A percentile compares a stretch with the other conserved stretches of the same genome.
Evolutionary conservation across 352 stramenopile species (phyloP).

Genomic region (Stramenopiles sp.): DNA sequence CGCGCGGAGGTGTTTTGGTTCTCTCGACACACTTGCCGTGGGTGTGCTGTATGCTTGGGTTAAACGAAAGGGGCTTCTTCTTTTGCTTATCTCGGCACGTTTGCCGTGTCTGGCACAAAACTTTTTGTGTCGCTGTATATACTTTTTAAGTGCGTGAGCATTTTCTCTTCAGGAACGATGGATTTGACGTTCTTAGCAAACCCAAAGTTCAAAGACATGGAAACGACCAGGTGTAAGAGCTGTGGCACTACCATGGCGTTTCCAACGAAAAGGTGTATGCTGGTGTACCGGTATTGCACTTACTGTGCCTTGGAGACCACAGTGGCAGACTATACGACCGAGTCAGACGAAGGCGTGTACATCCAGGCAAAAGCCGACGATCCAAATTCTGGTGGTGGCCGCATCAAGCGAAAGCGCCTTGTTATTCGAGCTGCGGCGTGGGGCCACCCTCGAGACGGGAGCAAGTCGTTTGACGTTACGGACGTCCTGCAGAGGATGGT

Average conservation of each 20-base stretch:
- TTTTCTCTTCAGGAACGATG: too few relatives aligned
- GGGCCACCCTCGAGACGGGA: not conserved
- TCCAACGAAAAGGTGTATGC: not conserved
- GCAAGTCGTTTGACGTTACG: not conserved
- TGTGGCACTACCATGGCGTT: not conserved
- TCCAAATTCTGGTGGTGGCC: not conserved
- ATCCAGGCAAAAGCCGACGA: not conserved
- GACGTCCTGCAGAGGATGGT: not conserved
- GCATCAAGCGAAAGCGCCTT: not conserved
- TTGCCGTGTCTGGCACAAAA: too few relatives aligned
- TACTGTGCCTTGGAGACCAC: not conserved
- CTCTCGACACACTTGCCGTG: too few relatives aligned
- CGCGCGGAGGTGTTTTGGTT: too few relatives aligned
- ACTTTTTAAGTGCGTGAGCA: too few relatives aligned
- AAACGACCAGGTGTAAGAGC: not conserved
- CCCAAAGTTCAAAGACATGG: not conserved
- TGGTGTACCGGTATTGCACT: not conserved
- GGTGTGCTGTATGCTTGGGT: too few relatives aligned
- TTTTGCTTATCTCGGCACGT: too few relatives aligned
- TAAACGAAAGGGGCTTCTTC: too few relatives aligned
- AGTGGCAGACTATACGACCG: not conserved
- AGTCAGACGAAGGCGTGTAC: not conserved
- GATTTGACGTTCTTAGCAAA: too few relatives aligned
- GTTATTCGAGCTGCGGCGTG: not conserved
- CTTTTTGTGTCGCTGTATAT: too few relatives aligned